Evolutionary conservation across 768 basidiomycete genomes (phyloP).

Genomic region (Cystofilobasidium ferigula): DNA sequence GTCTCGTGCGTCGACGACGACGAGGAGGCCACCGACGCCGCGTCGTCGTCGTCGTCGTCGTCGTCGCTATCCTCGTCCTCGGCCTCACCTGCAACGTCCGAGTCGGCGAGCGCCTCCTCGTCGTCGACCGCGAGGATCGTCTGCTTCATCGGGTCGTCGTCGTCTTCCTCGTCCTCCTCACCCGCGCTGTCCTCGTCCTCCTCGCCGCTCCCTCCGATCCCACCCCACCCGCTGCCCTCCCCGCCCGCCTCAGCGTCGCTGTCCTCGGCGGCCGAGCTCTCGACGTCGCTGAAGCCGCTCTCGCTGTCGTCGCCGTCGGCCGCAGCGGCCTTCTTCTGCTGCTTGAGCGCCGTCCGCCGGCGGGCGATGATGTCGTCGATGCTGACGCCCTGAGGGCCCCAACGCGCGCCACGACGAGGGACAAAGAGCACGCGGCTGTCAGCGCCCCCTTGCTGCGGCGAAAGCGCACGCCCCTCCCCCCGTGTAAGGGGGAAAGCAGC

Average conservation of each 20-base stretch:
- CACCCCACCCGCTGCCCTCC: slow-evolving; percentile 17
- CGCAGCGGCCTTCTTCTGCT: slow-evolving; percentile 36
- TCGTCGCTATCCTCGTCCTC: slow-evolving; percentile 29
- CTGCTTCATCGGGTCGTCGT: slow-evolving; percentile 26
- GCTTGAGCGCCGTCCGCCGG: slow-evolving; percentile 37
- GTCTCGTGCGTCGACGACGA: slow-evolving; percentile 58
- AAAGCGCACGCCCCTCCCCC: no score
- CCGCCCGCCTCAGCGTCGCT: slow-evolving; percentile 27
- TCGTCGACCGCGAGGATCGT: slow-evolving; percentile 29
- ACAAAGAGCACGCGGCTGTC: no score
- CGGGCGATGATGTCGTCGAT: slow-evolving; percentile 86
- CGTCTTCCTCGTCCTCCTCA: slow-evolving; percentile 23
- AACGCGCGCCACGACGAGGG: background rate
- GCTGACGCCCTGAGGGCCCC: slow-evolving; percentile 57
- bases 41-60: slow-evolving; percentile 39
- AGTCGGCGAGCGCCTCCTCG: slow-evolving; percentile 34
- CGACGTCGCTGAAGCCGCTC: slow-evolving; percentile 27
- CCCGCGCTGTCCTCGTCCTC: slow-evolving; percentile 33
- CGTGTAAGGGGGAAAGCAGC: no score
- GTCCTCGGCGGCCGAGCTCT: slow-evolving; percentile 30
- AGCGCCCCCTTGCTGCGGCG: no score
- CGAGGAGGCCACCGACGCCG: slow-evolving; percentile 42
- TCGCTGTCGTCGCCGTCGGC: slow-evolving; percentile 28
- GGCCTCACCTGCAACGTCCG: slow-evolving; percentile 22
- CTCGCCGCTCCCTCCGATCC: slow-evolving; percentile 29